Conservation (phyloP, 2,329 filamentous ascomycete genomes). For the Aspergillus sp. region DNA sequence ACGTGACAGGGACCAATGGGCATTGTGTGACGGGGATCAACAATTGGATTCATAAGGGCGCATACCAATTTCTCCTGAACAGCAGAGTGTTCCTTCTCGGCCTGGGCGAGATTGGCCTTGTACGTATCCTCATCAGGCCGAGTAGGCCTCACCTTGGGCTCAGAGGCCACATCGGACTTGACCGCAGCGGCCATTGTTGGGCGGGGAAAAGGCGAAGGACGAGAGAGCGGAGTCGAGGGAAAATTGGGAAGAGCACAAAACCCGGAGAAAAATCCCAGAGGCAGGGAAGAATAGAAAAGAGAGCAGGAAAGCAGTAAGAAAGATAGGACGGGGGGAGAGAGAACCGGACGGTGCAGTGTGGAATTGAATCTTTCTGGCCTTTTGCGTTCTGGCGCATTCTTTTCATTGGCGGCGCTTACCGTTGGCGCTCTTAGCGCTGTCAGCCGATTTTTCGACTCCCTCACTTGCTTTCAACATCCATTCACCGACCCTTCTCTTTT, state of each 20-base stretch:
- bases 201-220: slow-evolving; percentile 5
- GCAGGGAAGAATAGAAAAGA: slow-evolving; percentile 5
- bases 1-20: slow-evolving; percentile 4
- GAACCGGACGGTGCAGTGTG: slow-evolving; percentile 12
- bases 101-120: slow-evolving; percentile 74
- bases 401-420: slow-evolving; percentile 24
- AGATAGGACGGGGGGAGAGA: slow-evolving; percentile 14
- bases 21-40: background rate
- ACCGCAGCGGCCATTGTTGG: slow-evolving; percentile 36
- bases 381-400: slow-evolving; percentile 17
- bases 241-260: slow-evolving; percentile 7
- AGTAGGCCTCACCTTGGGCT: slow-evolving; percentile 63
- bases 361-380: slow-evolving; percentile 18
- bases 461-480: background rate
- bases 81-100: slow-evolving; percentile 82
- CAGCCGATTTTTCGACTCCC: slow-evolving; percentile 31
- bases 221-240: slow-evolving; percentile 1
- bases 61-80: slow-evolving; percentile 68
- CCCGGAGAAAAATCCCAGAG: slow-evolving; percentile 9
- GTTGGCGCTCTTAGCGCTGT: slow-evolving; percentile 28
- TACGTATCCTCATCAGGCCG: slow-evolving; percentile 85
- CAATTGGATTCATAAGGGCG: slow-evolving; percentile 6
- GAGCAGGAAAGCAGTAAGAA: slow-evolving; percentile 8
- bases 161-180: slow-evolving; percentile 32
- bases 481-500: slow-evolving; percentile 2